Evolutionary conservation across 148 eudicot species (phyloP).

Genomic region (Rhododendron ferrugineum): DNA sequence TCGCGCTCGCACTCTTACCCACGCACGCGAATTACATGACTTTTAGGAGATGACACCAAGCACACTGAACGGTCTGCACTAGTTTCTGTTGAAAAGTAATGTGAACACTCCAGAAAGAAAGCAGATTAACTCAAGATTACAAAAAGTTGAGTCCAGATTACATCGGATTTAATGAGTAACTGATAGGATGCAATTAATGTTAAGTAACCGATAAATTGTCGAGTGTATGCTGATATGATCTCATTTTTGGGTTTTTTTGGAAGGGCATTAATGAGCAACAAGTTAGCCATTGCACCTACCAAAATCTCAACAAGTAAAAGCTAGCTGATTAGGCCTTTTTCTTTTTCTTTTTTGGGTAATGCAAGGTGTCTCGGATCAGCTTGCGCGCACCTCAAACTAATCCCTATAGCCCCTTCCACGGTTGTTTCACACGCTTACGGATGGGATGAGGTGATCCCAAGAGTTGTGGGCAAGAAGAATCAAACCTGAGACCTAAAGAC

Average conservation of each 20-base stretch:
- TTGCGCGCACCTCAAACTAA: too few species aligned
- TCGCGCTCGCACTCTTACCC: too few species aligned
- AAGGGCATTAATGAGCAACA: neutral
- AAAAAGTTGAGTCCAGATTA: neutral
- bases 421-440: too few species aligned
- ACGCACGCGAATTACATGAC: too few species aligned
- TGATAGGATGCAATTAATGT: neutral
- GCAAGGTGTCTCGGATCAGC: too few species aligned
- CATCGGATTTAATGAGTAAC: neutral
- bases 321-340: neutral
- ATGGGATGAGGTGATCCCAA: too few species aligned
- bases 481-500: too few species aligned
- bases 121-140: neutral
- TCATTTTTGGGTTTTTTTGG: neutral
- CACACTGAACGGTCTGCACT: neutral
- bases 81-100: neutral
- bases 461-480: too few species aligned
- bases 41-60: neutral
- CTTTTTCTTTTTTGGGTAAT: too few species aligned
- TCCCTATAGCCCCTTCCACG: too few species aligned
- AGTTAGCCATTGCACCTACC: neutral
- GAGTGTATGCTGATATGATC: neutral
- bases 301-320: neutral
- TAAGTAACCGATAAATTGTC: neutral
- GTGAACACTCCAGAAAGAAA: neutral